Percentiles rank a stretch among this genome's conserved stretches.
Conservation (phyloP, 2,329 filamentous ascomycete species). For the Uncinocarpus reesii region DNA sequence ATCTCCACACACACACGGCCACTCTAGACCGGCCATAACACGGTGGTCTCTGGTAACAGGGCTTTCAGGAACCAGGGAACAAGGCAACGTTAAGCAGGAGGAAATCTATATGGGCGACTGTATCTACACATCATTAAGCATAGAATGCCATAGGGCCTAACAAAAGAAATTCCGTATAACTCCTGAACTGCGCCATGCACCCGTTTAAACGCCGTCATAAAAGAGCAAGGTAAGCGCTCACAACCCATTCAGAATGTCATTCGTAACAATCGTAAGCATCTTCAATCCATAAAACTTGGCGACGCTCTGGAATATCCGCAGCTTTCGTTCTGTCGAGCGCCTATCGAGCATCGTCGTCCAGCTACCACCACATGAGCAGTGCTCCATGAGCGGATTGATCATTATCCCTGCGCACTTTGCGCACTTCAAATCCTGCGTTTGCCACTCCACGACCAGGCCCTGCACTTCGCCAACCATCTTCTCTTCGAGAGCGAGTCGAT, state of each 20-base stretch:
- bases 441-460: constrained; percentile 65
- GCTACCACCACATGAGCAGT: constrained; percentile 81
- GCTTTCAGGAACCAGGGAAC: neutral
- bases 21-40: neutral
- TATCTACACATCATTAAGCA: constrained; percentile 4
- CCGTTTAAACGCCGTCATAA: neutral
- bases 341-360: constrained; percentile 66
- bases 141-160: too few relatives aligned
- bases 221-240: constrained; percentile 16
- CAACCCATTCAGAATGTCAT: constrained; percentile 47
- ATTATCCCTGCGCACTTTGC: constrained; percentile 56
- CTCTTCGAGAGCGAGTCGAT: constrained; percentile 76
- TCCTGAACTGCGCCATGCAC: too few relatives aligned
- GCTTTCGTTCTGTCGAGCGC: constrained; percentile 52
- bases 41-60: neutral
- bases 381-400: constrained; percentile 90
- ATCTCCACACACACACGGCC: neutral
- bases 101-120: neutral
- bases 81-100: neutral
- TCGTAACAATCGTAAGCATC: constrained; percentile 69
- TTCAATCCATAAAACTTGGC: constrained; percentile 68
- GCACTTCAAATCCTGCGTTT: constrained; percentile 83
- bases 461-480: constrained; percentile 67
- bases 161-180: neutral
- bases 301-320: constrained; percentile 64